Evolutionary conservation across 495 filamentous ascomycete species (phyloP).

Genomic region (Podospora sp.): DNA sequence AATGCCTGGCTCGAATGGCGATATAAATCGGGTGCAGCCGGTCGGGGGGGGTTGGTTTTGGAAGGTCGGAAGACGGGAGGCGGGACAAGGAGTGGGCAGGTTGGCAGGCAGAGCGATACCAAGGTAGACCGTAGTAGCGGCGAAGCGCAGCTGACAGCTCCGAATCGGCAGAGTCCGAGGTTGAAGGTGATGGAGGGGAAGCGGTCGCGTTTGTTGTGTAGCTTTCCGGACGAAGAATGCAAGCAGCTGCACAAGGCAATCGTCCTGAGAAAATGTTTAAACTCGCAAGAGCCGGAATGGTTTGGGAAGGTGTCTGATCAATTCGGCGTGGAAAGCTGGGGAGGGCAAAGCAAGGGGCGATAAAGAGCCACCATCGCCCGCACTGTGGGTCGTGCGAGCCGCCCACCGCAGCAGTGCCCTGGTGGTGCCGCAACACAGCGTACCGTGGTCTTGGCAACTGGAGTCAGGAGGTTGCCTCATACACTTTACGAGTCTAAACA

Average conservation of each 20-base stretch:
- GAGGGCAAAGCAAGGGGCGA: conserved; percentile 28
- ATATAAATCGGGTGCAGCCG: conserved; percentile 25
- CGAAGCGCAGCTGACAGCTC: conserved; percentile 5
- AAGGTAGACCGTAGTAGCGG: not conserved
- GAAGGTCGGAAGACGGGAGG: conserved; percentile 14
- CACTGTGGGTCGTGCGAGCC: conserved; percentile 29
- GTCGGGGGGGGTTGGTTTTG: conserved; percentile 20
- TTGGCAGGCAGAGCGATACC: not conserved
- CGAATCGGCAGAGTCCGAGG: conserved; percentile 19
- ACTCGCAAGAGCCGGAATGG: conserved; percentile 38
- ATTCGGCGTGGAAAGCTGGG: conserved; percentile 27
- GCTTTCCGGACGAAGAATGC: conserved; percentile 13
- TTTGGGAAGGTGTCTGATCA: conserved; percentile 39
- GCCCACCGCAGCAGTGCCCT: conserved; percentile 22
- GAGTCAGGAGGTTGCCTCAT: conserved; percentile 29
- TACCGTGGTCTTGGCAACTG: conserved; percentile 31
- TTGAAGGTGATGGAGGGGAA: not conserved
- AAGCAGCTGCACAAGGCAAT: conserved; percentile 42
- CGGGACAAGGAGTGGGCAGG: conserved; percentile 2
- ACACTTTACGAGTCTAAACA: conserved; percentile 24
- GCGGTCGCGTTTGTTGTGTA: conserved; percentile 3
- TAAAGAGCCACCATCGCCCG: conserved; percentile 18
- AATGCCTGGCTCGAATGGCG: conserved; percentile 11
- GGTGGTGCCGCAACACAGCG: conserved; percentile 15
- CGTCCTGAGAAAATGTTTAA: conserved; percentile 37